Percentiles rank a stretch among this genome's conserved stretches.
These are phyloP conservation scores for Crithidia sp. DNA, from an alignment of 208 protist genomes.

Conservation along the genomic window DNA sequence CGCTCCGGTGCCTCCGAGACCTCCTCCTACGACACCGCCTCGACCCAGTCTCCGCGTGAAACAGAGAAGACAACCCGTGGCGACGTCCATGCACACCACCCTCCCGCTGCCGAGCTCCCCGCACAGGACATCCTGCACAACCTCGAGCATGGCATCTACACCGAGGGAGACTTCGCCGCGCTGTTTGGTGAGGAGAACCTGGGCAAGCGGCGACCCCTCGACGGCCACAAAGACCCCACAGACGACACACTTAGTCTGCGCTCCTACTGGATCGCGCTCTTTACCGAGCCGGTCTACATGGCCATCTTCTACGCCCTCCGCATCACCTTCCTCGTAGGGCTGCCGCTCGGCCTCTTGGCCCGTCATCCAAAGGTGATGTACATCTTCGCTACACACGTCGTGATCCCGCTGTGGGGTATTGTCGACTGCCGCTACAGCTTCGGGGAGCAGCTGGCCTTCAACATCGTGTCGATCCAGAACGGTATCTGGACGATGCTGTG, in stretches of 20 bases:
- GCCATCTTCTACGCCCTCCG: conserved; percentile 54
- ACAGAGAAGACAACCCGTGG: background rate
- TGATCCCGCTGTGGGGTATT: conserved; percentile 46
- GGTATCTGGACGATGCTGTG: conserved; percentile 39
- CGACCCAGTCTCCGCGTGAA: background rate
- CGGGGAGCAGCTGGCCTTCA: conserved; percentile 51
- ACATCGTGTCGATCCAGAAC: conserved; percentile 31
- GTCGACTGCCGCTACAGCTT: conserved; percentile 50
- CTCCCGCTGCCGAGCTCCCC: no score
- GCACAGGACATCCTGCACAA: background rate
- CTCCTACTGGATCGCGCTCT: conserved; percentile 43
- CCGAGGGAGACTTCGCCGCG: background rate
- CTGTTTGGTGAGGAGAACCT: background rate
- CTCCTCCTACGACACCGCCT: background rate
- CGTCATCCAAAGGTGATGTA: conserved; percentile 31
- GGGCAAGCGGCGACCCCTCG: background rate
- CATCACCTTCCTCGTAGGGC: conserved; percentile 50
- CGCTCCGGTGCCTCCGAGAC: background rate
- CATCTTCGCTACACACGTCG: conserved; percentile 42
- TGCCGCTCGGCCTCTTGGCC: conserved; percentile 49
- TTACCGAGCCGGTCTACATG: conserved; percentile 51
- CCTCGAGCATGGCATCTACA: background rate
- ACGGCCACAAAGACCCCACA: conserved; percentile 18
- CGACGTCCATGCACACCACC: no score
- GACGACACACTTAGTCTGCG: conserved; percentile 36